These are phyloP conservation scores for Vaccinium darrowii DNA, from an alignment of 148 eudicot genomes.

Conservation along the genomic window DNA sequence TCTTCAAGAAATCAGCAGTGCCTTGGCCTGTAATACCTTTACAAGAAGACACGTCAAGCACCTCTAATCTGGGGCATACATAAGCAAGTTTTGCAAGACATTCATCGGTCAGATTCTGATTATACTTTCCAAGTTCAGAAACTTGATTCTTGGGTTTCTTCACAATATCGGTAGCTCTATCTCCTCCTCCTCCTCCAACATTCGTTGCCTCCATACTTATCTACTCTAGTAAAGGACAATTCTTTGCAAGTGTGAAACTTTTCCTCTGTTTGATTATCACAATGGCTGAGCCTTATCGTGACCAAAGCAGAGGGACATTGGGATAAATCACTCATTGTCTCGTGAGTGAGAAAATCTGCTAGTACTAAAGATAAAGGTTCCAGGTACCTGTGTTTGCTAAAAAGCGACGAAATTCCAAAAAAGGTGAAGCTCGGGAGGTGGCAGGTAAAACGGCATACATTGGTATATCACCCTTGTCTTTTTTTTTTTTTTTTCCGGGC, in stretches of 20 bases:
- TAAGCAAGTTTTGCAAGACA: conserved; percentile 44
- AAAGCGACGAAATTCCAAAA: conserved; percentile 38
- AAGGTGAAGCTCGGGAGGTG: conserved; percentile 25
- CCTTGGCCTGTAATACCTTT: conserved; percentile 41
- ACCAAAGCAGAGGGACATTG: conserved; percentile 35
- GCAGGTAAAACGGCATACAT: no score
- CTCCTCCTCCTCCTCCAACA: conserved; percentile 28
- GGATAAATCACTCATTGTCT: conserved; percentile 32
- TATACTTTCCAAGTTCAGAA: conserved; percentile 35
- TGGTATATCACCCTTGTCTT: no score
- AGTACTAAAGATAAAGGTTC: conserved; percentile 42
- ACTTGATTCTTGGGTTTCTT: conserved; percentile 30
- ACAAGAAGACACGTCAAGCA: conserved; percentile 51
- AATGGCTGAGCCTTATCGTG: conserved; percentile 44
- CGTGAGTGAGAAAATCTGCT: conserved; percentile 37
- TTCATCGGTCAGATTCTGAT: conserved; percentile 38
- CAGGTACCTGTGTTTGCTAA: conserved; percentile 34
- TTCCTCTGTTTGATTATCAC: conserved; percentile 36
- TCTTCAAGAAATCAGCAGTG: conserved; percentile 40
- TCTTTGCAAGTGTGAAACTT: conserved; percentile 40
- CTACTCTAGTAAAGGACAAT: conserved; percentile 41
- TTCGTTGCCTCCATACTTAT: conserved; percentile 48
- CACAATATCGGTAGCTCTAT: conserved; percentile 22
- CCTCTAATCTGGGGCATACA: conserved; percentile 57
- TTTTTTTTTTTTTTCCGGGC: no score